Percentiles rank a stretch among this genome's conserved stretches.
These are phyloP conservation scores for Ceratobasidium sp. DNA, from an alignment of 1,284 basidiomycete genomes.

Conservation along the genomic window DNA sequence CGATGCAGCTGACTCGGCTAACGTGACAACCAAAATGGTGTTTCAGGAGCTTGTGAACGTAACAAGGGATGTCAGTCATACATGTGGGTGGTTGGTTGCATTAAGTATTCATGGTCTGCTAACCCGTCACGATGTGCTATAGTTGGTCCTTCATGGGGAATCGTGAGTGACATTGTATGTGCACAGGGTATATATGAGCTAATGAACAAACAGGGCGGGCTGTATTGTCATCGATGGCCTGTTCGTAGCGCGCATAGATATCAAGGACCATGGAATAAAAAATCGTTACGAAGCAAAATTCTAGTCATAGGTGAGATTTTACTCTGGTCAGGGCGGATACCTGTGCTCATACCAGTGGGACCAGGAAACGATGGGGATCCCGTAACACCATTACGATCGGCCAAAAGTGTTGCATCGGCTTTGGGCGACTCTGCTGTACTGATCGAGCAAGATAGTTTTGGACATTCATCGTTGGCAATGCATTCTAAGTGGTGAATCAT, in stretches of 20 bases:
- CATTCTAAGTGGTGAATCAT: constrained; percentile 24
- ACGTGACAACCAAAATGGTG: constrained; percentile 40
- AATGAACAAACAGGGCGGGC: not conserved
- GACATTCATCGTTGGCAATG: constrained; percentile 33
- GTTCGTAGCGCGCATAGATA: constrained; percentile 37
- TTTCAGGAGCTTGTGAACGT: constrained; percentile 31
- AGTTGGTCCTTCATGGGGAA: constrained; percentile 2
- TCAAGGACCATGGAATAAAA: constrained; percentile 29
- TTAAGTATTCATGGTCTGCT: not conserved
- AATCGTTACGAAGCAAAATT: constrained; percentile 29
- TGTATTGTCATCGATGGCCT: constrained; percentile 33
- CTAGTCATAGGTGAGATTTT: constrained; percentile 31
- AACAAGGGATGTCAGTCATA: constrained; percentile 20
- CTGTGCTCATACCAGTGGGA: not conserved
- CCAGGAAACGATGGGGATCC: constrained; percentile 39
- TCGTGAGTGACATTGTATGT: not conserved
- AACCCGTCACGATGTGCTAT: not conserved
- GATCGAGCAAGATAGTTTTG: constrained; percentile 32
- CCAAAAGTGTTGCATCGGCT: constrained; percentile 25
- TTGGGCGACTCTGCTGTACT: constrained; percentile 26
- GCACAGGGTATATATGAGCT: too few relatives aligned
- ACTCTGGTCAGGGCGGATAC: not conserved
- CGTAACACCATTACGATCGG: constrained; percentile 24
- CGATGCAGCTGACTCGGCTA: constrained; percentile 36
- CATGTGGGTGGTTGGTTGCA: constrained; percentile 24